Evolutionary conservation across 2,329 filamentous ascomycete species (phyloP).

Genomic region (Ramularia endophylla): DNA sequence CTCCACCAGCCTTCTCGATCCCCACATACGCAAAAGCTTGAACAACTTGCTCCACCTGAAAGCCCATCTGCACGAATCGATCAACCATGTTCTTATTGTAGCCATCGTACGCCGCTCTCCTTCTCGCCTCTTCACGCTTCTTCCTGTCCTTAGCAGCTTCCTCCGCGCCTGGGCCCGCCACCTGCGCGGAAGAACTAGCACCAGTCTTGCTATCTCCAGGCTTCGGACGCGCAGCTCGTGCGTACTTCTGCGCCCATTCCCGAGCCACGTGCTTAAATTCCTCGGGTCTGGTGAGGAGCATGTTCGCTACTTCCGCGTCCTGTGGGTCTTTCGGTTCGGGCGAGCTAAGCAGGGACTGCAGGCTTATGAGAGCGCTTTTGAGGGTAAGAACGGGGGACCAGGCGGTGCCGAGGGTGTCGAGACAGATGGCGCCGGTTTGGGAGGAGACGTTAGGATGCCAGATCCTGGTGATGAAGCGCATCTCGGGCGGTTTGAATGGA

Average conservation of each 20-base stretch:
- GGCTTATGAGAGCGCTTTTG: conserved; percentile 86
- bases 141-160: conserved; percentile 44
- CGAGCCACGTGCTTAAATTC: conserved; percentile 76
- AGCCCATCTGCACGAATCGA: conserved; percentile 85
- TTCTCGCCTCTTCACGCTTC: conserved; percentile 45
- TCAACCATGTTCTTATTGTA: conserved; percentile 81
- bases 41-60: conserved; percentile 80
- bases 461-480: conserved; percentile 88
- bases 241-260: conserved; percentile 83
- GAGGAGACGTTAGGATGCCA: conserved; percentile 94
- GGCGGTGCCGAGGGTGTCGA: conserved; percentile 80
- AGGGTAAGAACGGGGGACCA: conserved; percentile 98
- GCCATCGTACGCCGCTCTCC: conserved; percentile 63
- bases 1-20: conserved; percentile 69
- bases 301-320: conserved; percentile 88
- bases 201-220: conserved; percentile 38
- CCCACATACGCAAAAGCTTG: conserved; percentile 74
- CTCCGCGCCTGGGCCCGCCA: conserved; percentile 12
- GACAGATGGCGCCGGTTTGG: conserved; percentile 83
- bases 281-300: conserved; percentile 74
- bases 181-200: conserved; percentile 16
- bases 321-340: conserved; percentile 96
- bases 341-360: conserved; percentile 86
- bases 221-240: conserved; percentile 64
- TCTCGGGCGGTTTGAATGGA: conserved; percentile 84